A percentile compares a stretch with the other conserved stretches of the same genome.
Conservation (phyloP, 2,329 filamentous ascomycete genomes). For the Chrysosporium keratinophilum region DNA sequence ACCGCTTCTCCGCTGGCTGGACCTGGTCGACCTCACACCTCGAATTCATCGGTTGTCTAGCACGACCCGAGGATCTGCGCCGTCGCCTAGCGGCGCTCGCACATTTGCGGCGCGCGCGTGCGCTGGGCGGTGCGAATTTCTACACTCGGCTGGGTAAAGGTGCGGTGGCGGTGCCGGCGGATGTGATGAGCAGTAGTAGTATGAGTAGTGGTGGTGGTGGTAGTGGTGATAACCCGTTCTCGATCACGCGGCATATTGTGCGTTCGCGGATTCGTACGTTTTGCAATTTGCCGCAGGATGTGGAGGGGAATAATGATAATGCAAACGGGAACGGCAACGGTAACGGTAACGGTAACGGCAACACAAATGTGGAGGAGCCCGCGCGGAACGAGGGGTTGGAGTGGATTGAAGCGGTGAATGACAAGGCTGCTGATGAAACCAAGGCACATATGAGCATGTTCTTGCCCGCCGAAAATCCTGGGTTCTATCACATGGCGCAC, state of each 20-base stretch:
- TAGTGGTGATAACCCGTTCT: constrained; percentile 23
- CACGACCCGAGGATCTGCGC: constrained; percentile 70
- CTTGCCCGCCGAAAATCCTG: constrained; percentile 34
- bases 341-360: constrained; percentile 21
- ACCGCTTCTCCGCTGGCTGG: constrained; percentile 65
- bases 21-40: constrained; percentile 82
- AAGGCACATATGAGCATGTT: constrained; percentile 59
- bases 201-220: constrained; percentile 15
- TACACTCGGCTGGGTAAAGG: constrained; percentile 73
- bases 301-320: constrained; percentile 25
- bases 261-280: constrained; percentile 64
- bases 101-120: constrained; percentile 53
- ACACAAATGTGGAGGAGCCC: constrained; percentile 37
- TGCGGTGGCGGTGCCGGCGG: constrained; percentile 32
- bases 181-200: constrained; percentile 16
- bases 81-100: constrained; percentile 60
- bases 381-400: constrained; percentile 5
- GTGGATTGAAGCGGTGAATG: constrained; percentile 67
- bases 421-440: constrained; percentile 67
- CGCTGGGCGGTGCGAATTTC: constrained; percentile 71
- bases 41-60: constrained; percentile 83
- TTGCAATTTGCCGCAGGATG: constrained; percentile 63
- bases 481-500: constrained; percentile 33
- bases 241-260: constrained; percentile 31
- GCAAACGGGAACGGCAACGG: constrained; percentile 19